Evolutionary conservation across 805 yeast genomes (phyloP).

Genomic region (Candida quercuum): DNA sequence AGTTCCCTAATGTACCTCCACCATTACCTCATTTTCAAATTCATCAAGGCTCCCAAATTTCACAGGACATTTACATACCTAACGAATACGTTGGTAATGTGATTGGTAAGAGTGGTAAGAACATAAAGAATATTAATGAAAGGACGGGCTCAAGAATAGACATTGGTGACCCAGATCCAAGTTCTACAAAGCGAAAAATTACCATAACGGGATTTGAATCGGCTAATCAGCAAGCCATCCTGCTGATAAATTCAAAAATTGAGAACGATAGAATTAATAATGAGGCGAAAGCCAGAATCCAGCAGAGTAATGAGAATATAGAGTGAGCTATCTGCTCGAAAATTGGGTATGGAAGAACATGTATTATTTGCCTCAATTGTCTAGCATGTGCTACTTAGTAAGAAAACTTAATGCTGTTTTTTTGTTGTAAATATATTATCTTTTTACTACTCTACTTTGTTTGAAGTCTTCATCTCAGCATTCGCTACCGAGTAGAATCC

Average conservation of each 20-base stretch:
- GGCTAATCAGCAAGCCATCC: conserved; percentile 69
- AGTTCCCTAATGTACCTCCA: neutral
- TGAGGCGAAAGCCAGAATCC: conserved; percentile 10
- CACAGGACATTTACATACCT: conserved; percentile 72
- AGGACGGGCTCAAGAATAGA: conserved; percentile 71
- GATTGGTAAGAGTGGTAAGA: conserved; percentile 83
- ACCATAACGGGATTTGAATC: conserved; percentile 62
- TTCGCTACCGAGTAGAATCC: too few species aligned
- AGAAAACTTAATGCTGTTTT: too few species aligned
- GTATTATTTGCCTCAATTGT: too few species aligned
- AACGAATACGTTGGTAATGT: conserved; percentile 76
- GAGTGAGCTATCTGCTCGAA: too few species aligned
- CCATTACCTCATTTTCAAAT: neutral
- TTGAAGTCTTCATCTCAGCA: too few species aligned
- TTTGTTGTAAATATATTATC: too few species aligned
- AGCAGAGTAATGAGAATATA: neutral
- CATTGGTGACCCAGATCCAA: conserved; percentile 56
- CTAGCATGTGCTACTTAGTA: too few species aligned
- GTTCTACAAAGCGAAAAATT: conserved; percentile 52
- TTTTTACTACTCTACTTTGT: too few species aligned
- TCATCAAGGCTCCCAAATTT: conserved; percentile 30
- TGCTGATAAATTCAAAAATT: conserved; percentile 62
- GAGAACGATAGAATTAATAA: conserved; percentile 58
- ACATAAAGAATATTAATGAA: conserved; percentile 70
- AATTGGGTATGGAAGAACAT: too few species aligned